Evolutionary conservation across 1,284 basidiomycete species (phyloP).

Genomic region (Pseudozyma pruni): DNA sequence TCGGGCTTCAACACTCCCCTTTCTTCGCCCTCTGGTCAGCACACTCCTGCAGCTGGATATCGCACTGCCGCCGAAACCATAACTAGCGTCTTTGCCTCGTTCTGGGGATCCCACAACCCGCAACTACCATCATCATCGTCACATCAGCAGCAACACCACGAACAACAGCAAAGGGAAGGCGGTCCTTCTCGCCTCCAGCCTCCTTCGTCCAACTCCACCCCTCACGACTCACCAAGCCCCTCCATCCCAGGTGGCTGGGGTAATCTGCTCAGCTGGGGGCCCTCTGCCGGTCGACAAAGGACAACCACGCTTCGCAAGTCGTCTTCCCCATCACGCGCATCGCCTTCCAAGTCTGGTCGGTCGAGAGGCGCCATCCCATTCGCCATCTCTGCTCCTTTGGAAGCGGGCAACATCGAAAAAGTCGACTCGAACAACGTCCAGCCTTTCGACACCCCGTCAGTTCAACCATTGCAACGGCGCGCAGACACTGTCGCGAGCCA

Average conservation of each 20-base stretch:
- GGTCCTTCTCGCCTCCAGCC: constrained; percentile 29
- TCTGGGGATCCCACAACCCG: constrained; percentile 44
- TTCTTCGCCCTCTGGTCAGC: constrained; percentile 26
- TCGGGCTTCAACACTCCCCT: constrained; percentile 27
- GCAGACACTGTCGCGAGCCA: constrained; percentile 2
- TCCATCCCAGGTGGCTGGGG: constrained; percentile 46
- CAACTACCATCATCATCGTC: constrained; percentile 32
- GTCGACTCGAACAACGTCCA: constrained; percentile 1
- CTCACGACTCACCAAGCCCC: constrained; percentile 10
- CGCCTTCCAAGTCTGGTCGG: constrained; percentile 1
- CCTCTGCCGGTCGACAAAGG: constrained; percentile 27
- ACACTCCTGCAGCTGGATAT: constrained; percentile 36
- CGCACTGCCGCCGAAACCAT: constrained; percentile 37
- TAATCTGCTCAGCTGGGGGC: constrained; percentile 44
- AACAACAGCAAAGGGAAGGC: constrained; percentile 19
- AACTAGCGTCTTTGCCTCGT: constrained; percentile 42
- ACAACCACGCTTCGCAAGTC: constrained; percentile 20
- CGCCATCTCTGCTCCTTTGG: constrained; percentile 30
- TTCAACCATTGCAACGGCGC: background rate
- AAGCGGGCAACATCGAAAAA: constrained; percentile 17
- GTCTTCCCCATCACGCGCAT: constrained; percentile 20
- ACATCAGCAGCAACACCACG: constrained; percentile 12
- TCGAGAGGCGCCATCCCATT: constrained; percentile 42
- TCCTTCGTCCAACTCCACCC: constrained; percentile 1
- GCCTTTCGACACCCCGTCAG: background rate